Conservation (phyloP, 768 basidiomycete species). For the Termitomyces sp. region DNA sequence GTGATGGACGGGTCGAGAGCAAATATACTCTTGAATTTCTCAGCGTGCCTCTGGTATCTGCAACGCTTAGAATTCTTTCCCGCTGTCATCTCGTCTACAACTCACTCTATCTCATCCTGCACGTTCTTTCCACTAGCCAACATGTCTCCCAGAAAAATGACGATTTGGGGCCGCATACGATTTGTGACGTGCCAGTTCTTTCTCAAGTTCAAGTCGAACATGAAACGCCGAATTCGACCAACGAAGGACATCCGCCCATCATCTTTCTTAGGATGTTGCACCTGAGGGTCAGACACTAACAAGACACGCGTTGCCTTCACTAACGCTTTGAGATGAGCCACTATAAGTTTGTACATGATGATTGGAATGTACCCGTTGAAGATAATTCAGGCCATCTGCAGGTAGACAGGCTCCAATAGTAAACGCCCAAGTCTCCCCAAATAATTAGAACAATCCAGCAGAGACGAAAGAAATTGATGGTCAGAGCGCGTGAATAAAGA, state of each 20-base stretch:
- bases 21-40: constrained; percentile 62
- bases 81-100: neutral
- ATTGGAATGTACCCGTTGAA: constrained; percentile 16
- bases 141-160: constrained; percentile 79
- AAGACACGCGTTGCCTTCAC: constrained; percentile 49
- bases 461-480: constrained; percentile 15
- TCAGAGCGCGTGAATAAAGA: constrained; percentile 14
- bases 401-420: constrained; percentile 49
- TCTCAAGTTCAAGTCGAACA: constrained; percentile 55
- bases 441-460: constrained; percentile 29
- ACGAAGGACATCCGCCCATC: constrained; percentile 34
- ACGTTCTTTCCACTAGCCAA: constrained; percentile 57
- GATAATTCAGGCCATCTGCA: constrained; percentile 56
- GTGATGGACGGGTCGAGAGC: constrained; percentile 29
- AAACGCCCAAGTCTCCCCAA: constrained; percentile 61
- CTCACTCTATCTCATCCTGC: constrained; percentile 38
- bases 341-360: neutral
- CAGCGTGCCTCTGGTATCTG: constrained; percentile 58
- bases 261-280: constrained; percentile 34
- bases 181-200: constrained; percentile 66
- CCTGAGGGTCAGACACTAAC: constrained; percentile 65
- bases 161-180: constrained; percentile 50
- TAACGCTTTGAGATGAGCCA: neutral
- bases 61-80: neutral
- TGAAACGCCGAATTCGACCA: constrained; percentile 31